phyloP scores from a whole-genome alignment of 2,329 filamentous ascomycete genomes.

The Arthroderma uncinatum region DNA sequence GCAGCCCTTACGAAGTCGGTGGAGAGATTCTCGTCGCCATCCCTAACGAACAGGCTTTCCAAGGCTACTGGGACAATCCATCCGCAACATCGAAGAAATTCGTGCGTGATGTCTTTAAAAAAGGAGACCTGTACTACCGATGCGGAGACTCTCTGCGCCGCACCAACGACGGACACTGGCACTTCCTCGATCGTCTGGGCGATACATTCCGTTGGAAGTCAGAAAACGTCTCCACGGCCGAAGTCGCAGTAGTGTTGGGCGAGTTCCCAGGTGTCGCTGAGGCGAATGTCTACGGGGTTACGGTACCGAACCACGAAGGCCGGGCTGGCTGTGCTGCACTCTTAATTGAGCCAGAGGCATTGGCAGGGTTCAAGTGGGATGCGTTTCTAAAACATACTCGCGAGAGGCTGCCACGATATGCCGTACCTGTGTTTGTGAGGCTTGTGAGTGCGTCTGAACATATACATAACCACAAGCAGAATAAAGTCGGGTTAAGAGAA shows the following conservation, averaged over 20 bases:
- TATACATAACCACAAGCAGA: slow-evolving; percentile 64
- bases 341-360: slow-evolving; percentile 44
- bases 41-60: slow-evolving; percentile 47
- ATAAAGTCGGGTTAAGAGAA: slow-evolving; percentile 58
- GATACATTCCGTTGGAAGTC: slow-evolving; percentile 68
- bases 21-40: slow-evolving; percentile 65
- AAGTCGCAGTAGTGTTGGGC: slow-evolving; percentile 55
- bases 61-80: slow-evolving; percentile 59
- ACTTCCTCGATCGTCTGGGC: slow-evolving; percentile 58
- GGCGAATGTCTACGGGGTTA: slow-evolving; percentile 60
- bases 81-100: slow-evolving; percentile 58
- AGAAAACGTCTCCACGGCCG: slow-evolving; percentile 56
- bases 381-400: slow-evolving; percentile 49
- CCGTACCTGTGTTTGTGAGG: slow-evolving; percentile 62
- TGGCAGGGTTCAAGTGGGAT: slow-evolving; percentile 46
- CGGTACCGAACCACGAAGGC: slow-evolving; percentile 55
- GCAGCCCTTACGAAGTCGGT: slow-evolving; percentile 53
- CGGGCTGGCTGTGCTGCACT: slow-evolving; percentile 52
- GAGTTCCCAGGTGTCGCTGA: slow-evolving; percentile 49
- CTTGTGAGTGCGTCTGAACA: slow-evolving; percentile 43
- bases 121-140: slow-evolving; percentile 58
- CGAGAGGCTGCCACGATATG: slow-evolving; percentile 56
- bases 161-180: slow-evolving; percentile 54
- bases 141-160: slow-evolving; percentile 56
- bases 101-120: slow-evolving; percentile 51